These are phyloP conservation scores for Rhodotorula sp. DNA, from an alignment of 1,284 basidiomycete genomes.

Conservation along the genomic window DNA sequence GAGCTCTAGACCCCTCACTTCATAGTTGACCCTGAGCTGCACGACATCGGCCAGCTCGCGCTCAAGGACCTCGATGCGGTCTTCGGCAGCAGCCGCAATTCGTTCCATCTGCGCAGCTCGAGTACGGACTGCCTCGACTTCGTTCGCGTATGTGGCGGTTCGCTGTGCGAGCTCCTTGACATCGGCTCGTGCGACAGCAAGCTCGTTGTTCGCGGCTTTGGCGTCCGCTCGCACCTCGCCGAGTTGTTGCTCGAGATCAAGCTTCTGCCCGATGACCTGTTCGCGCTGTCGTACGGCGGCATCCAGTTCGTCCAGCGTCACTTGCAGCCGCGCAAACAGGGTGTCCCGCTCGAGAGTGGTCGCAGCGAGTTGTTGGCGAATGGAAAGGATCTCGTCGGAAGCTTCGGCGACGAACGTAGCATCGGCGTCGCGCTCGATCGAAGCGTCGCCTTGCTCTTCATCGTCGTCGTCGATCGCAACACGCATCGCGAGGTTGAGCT, in stretches of 20 bases:
- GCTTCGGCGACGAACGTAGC: not conserved
- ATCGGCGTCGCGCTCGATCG: not conserved
- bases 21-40: not conserved
- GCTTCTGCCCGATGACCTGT: not conserved
- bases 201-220: not conserved
- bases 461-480: constrained; percentile 27
- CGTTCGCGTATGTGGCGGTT: too few relatives aligned
- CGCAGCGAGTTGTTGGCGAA: constrained; percentile 13
- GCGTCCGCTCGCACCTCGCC: not conserved
- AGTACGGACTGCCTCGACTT: too few relatives aligned
- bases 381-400: not conserved
- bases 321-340: constrained; percentile 10
- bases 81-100: not conserved
- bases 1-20: too few relatives aligned
- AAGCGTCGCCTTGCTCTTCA: constrained; percentile 3
- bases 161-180: not conserved
- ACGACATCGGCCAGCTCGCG: not conserved
- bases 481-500: constrained; percentile 27
- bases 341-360: not conserved
- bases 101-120: not conserved
- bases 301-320: not conserved
- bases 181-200: not conserved
- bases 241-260: not conserved
- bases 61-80: not conserved
- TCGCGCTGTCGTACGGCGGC: not conserved